Evolutionary conservation across 108 stramenopile genomes (phyloP).

Genomic region (Skeletonema potamos): DNA sequence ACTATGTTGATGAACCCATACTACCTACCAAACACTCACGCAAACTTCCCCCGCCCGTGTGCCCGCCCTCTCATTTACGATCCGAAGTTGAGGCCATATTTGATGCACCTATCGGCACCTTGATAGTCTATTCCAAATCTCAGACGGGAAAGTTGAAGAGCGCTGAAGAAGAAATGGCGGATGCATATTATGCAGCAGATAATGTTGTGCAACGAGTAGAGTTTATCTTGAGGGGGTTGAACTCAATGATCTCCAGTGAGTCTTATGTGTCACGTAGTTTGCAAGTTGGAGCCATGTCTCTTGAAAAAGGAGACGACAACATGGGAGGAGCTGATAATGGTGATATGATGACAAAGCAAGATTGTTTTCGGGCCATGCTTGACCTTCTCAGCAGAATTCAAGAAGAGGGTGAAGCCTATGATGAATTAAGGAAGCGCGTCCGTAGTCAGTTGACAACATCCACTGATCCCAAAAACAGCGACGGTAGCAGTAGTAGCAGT

Average conservation of each 20-base stretch:
- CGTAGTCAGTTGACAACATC: constrained; percentile 24
- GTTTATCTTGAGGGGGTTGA: constrained; percentile 62
- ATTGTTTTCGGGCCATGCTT: constrained; percentile 53
- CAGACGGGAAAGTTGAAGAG: constrained; percentile 1
- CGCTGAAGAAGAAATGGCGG: constrained; percentile 40
- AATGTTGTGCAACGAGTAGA: constrained; percentile 57
- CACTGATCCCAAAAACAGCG: neutral
- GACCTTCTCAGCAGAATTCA: constrained; percentile 54
- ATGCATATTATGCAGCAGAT: constrained; percentile 60
- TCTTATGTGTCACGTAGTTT: constrained; percentile 28
- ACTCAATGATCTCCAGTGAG: constrained; percentile 18
- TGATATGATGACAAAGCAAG: constrained; percentile 21
- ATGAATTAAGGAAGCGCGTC: constrained; percentile 48
- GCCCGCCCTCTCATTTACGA: constrained; percentile 50
- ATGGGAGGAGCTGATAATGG: neutral
- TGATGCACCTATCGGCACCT: constrained; percentile 63
- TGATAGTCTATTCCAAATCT: constrained; percentile 45
- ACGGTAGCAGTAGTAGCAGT: constrained; percentile 24
- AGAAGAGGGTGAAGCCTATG: constrained; percentile 62
- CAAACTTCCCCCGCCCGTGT: constrained; percentile 65
- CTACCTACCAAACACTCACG: constrained; percentile 74
- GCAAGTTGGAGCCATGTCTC: constrained; percentile 33
- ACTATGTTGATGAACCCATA: neutral
- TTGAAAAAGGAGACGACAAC: constrained; percentile 10
- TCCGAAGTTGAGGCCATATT: constrained; percentile 60